Conservation (phyloP, 805 yeast species). For the Saturnispora besseyi region DNA sequence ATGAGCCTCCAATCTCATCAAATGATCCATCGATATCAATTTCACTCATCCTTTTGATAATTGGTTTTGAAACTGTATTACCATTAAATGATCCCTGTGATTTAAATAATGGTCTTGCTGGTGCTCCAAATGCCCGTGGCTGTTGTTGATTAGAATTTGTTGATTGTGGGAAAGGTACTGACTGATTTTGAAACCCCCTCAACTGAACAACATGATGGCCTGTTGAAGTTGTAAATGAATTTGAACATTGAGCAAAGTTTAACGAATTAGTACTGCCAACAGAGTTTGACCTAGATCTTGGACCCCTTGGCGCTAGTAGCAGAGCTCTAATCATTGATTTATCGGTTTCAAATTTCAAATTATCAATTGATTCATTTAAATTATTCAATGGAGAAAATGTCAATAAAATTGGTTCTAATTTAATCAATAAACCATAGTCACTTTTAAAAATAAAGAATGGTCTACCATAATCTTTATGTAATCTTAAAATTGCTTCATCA, state of each 20-base stretch:
- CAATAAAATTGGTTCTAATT: constrained; percentile 53
- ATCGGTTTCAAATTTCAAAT: constrained; percentile 18
- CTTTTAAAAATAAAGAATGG: constrained; percentile 79
- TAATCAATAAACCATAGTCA: constrained; percentile 59
- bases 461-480: constrained; percentile 57
- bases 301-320: constrained; percentile 17
- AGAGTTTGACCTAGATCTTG: constrained; percentile 5
- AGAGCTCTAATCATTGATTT: constrained; percentile 14
- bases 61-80: background rate
- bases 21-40: constrained; percentile 25
- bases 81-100: background rate
- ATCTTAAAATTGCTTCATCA: constrained; percentile 54
- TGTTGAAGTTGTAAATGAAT: constrained; percentile 21
- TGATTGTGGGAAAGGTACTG: background rate
- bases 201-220: constrained; percentile 26
- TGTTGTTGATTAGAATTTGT: background rate
- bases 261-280: background rate
- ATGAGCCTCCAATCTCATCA: constrained; percentile 41
- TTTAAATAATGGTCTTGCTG: background rate
- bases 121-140: background rate
- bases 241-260: background rate
- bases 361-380: background rate
- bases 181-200: constrained; percentile 16
- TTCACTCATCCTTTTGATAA: background rate
- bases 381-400: constrained; percentile 44